Base-by-base conservation (phyloP, 345 rosid species). In the Hypericum perforatum region DNA sequence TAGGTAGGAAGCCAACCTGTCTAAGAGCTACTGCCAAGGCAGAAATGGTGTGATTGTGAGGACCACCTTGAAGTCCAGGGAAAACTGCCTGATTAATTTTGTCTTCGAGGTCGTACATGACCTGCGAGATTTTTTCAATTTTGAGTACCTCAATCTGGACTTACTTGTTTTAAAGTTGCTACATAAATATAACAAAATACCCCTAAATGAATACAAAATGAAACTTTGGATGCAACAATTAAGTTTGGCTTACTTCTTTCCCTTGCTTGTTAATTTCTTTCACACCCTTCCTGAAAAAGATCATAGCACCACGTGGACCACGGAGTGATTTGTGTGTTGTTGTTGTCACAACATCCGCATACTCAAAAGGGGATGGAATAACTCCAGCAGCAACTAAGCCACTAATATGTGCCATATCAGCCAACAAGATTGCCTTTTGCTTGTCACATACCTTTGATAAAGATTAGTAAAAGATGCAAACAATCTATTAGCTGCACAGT, bases 301-400 rank as follows among this genome's bases (percentile, higher is more conserved):
- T 90, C 97, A 90, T 84, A 45, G 95, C 98, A 10, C 98, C 98
- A 60, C 98, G 82, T 16, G 98, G 96, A 65, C 98, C 98, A 44
- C 98, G 94, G 49, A 91, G 96, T 9, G 98, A 91, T 65, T 91
- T 91, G 70, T 91, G 98, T 37, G 98, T 91, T 44, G 98, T 86
- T 49, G 98, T 91, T 1, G 98, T 91, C 66, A 91, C 96, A 43
- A 91, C 62, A 74, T 86, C 98, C 10, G 96, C 96, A 72, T 82
- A 86, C 72, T 91, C 96, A 53, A 86, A 91, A 32, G 98, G 98
- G 67, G 96, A 86, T 55, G 98, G 96, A 47, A 91, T 81, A 63
- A 91, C 95, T 43, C 87, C 94, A 49, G 91, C 98, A 42, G 96
- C 98, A 61, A 91, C 96, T 77, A 84, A 63, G 53, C 98, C 98